Conservation (phyloP, 352 stramenopile species). For the Globisporangium acanthophoron region DNA sequence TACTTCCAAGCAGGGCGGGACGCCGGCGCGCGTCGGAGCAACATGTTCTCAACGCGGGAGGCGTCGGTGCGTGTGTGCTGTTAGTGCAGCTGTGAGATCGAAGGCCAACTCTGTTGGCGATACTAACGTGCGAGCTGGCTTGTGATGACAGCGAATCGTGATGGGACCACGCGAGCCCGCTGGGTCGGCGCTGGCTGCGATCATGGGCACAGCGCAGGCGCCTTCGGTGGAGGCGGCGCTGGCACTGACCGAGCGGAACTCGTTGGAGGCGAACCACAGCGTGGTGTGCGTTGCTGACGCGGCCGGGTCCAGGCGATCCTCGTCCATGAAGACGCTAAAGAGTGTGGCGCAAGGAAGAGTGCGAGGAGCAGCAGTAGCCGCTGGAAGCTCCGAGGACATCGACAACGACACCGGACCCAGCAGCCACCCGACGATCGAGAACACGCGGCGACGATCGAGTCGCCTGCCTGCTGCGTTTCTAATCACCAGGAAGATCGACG, state of each 20-base stretch:
- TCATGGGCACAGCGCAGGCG: conserved; percentile 39
- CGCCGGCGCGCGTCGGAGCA: conserved; percentile 30
- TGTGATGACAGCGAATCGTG: conserved; percentile 36
- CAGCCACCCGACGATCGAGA: conserved; percentile 4
- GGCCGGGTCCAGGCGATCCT: not conserved
- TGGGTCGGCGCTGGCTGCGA: conserved; percentile 36
- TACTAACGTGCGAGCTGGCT: not conserved
- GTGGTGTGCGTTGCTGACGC: conserved; percentile 12
- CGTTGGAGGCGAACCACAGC: conserved; percentile 29
- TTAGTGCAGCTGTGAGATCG: not conserved
- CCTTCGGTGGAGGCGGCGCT: conserved; percentile 43
- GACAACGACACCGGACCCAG: conserved; percentile 6
- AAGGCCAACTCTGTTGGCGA: not conserved
- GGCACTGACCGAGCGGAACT: conserved; percentile 36
- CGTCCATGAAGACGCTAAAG: not conserved
- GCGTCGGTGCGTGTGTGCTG: conserved; percentile 21
- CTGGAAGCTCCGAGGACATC: conserved; percentile 3
- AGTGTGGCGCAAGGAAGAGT: not conserved
- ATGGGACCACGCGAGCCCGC: conserved; percentile 46
- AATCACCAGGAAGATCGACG: not conserved
- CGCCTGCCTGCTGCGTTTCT: not conserved
- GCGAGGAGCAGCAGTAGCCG: not conserved
- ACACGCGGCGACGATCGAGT: conserved; percentile 7
- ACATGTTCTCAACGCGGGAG: conserved; percentile 47
- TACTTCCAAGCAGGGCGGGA: conserved; percentile 18